Conservation (phyloP, 148 eudicot species). For the Euryodendron excelsum region DNA sequence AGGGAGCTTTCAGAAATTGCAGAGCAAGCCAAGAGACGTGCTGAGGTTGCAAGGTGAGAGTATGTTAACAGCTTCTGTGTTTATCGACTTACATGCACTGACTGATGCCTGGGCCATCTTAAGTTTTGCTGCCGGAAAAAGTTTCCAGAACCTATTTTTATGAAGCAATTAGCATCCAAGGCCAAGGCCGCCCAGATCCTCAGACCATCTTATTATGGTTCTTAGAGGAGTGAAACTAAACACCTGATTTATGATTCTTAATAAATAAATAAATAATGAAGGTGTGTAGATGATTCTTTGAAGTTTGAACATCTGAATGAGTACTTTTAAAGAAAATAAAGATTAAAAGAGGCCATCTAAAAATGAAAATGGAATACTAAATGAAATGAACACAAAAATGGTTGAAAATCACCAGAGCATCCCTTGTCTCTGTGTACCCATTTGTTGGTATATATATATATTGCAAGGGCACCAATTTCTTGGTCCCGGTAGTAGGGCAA, state of each 20-base stretch:
- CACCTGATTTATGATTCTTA: no score
- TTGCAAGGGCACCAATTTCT: neutral
- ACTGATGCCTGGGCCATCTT: no score
- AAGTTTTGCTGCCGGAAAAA: no score
- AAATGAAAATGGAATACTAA: neutral
- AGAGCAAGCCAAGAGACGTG: slow-evolving; percentile 56
- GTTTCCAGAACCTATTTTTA: no score
- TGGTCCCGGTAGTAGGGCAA: no score
- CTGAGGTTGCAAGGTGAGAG: slow-evolving; percentile 53
- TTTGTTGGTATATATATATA: neutral
- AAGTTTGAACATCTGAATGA: neutral
- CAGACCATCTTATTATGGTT: no score
- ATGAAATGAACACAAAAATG: neutral
- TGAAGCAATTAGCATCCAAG: no score
- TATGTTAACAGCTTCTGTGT: neutral
- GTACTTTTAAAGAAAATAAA: no score
- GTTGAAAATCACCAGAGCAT: neutral
- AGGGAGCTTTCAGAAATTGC: slow-evolving; percentile 59
- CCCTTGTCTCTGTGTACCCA: neutral
- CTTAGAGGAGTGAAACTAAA: no score
- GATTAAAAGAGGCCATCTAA: neutral
- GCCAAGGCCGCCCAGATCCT: no score
- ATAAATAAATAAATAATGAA: no score
- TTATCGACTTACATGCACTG: neutral
- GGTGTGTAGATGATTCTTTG: no score